Conservation (phyloP, 2,329 filamentous ascomycete genomes). For the Ascochyta clinopodiicola region DNA sequence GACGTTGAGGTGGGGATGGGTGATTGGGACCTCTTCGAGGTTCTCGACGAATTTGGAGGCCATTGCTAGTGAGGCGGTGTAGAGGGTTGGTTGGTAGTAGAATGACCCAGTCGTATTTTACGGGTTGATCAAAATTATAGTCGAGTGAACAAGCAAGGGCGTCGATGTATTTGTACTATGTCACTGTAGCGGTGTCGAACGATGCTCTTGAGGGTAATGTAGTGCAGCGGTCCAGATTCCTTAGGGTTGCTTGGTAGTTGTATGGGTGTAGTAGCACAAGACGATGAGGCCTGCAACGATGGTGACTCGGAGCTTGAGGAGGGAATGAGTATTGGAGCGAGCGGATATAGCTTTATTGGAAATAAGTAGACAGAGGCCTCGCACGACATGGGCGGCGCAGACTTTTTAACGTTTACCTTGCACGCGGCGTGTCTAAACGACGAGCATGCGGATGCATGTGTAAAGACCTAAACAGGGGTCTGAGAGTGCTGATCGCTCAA, state of each 20-base stretch:
- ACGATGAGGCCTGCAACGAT: constrained; percentile 12
- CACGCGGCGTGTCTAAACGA: constrained; percentile 18
- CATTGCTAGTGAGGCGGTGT: constrained; percentile 26
- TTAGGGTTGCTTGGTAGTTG: constrained; percentile 7
- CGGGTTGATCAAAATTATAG: constrained; percentile 3
- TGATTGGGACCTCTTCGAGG: constrained; percentile 47
- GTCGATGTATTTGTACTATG: constrained; percentile 9
- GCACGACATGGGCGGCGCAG: constrained; percentile 23
- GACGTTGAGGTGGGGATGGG: constrained; percentile 49
- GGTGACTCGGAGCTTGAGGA: constrained; percentile 1
- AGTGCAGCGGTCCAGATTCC: constrained; percentile 16
- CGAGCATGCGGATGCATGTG: constrained; percentile 29
- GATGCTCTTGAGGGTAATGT: constrained; percentile 5
- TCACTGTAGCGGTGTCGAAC: constrained; percentile 12
- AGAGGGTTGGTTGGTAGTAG: background rate
- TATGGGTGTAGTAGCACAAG: constrained; percentile 11
- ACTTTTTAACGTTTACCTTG: constrained; percentile 28
- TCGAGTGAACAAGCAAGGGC: constrained; percentile 13
- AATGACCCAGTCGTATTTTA: background rate
- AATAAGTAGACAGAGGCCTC: background rate
- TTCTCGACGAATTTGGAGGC: constrained; percentile 49
- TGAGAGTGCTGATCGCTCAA: constrained; percentile 28
- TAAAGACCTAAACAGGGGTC: constrained; percentile 24
- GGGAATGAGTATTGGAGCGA: constrained; percentile 7
- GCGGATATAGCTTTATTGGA: constrained; percentile 16